phyloP scores from a whole-genome alignment of 345 rosid species.

The Barbarea vulgaris region DNA sequence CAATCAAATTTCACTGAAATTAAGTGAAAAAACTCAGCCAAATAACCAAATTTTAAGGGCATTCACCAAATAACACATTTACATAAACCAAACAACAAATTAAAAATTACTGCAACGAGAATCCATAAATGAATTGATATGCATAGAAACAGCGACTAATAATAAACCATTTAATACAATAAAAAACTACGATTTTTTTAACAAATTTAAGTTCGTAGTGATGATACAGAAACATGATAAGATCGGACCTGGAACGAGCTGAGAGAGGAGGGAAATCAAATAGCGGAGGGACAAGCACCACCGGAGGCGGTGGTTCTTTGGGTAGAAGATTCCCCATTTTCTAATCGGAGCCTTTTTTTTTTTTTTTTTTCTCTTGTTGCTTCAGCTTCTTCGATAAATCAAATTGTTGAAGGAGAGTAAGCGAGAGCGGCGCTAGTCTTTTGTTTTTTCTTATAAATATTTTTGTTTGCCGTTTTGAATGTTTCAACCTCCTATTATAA shows the following conservation, averaged over 20 bases:
- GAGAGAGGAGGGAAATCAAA: slow-evolving; percentile 93
- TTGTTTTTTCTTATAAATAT: neutral
- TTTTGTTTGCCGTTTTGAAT: slow-evolving; percentile 8
- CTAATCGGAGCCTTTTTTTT: neutral
- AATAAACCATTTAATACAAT: neutral
- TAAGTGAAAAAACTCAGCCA: too few species aligned
- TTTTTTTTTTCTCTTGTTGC: neutral
- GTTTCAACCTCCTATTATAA: slow-evolving; percentile 3
- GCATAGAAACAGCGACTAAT: neutral
- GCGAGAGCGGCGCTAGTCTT: slow-evolving; percentile 13
- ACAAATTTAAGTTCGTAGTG: neutral
- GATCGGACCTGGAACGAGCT: slow-evolving; percentile 70
- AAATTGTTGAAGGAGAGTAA: neutral
- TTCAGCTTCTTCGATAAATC: neutral
- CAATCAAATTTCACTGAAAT: neutral
- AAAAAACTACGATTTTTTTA: neutral
- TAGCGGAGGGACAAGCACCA: slow-evolving; percentile 90
- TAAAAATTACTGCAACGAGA: neutral
- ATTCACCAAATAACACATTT: neutral
- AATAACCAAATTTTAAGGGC: too few species aligned
- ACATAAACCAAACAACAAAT: neutral
- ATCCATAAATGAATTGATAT: neutral
- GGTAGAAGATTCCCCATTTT: slow-evolving; percentile 60
- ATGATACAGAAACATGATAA: neutral
- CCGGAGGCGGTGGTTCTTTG: slow-evolving; percentile 77